Evolutionary conservation across 345 rosid species (phyloP).

Genomic region (Boechera stricta): DNA sequence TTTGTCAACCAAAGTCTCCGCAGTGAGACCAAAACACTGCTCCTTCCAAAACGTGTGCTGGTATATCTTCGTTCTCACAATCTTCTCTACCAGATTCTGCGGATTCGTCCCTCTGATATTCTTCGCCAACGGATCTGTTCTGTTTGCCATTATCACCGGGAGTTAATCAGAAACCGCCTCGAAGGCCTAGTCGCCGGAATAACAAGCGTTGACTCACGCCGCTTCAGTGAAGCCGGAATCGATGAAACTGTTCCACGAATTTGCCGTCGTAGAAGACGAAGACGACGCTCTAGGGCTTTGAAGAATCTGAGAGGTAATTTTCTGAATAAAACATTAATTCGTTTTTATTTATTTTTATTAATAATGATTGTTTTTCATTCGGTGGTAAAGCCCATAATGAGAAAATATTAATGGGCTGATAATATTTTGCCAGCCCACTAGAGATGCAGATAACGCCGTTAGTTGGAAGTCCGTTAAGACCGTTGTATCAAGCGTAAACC

Average conservation of each 20-base stretch:
- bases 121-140: constrained; percentile 90
- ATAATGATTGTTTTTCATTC: neutral
- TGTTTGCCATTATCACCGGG: constrained; percentile 62
- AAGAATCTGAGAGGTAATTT: neutral
- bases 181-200: neutral
- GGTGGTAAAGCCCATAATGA: constrained; percentile 16
- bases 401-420: neutral
- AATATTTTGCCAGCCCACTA: neutral
- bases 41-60: constrained; percentile 92
- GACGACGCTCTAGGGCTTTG: constrained; percentile 28
- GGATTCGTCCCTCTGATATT: constrained; percentile 89
- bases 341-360: neutral
- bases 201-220: neutral
- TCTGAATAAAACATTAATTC: neutral
- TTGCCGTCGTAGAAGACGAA: constrained; percentile 30
- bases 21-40: constrained; percentile 88
- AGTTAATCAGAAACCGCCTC: neutral
- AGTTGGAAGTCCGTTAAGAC: constrained; percentile 29
- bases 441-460: constrained; percentile 40
- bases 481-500: constrained; percentile 37
- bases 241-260: neutral
- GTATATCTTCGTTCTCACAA: constrained; percentile 74
- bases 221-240: constrained; percentile 5
- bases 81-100: constrained; percentile 87
- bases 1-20: constrained; percentile 89